Evolutionary conservation across 257 asterid genomes (phyloP).

Genomic region (Scutellaria baicalensis): DNA sequence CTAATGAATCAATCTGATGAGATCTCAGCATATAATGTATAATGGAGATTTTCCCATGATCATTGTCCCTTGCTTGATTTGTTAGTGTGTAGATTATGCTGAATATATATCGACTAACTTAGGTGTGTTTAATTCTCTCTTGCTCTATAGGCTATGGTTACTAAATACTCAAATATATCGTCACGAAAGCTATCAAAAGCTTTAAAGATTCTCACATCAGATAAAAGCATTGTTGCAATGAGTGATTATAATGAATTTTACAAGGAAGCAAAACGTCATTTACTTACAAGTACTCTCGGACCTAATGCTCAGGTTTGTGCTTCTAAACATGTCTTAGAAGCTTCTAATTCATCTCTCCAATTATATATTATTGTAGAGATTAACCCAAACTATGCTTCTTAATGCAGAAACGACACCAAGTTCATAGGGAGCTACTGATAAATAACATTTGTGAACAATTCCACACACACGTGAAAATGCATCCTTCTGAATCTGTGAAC

Average conservation of each 20-base stretch:
- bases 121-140: background rate
- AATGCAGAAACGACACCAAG: constrained; percentile 58
- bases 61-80: no score
- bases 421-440: constrained; percentile 53
- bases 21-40: background rate
- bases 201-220: constrained; percentile 50
- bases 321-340: background rate
- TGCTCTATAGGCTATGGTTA: constrained; percentile 70
- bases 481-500: constrained; percentile 52
- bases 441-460: constrained; percentile 33
- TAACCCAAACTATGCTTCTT: background rate
- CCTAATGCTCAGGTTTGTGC: constrained; percentile 66
- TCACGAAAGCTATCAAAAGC: constrained; percentile 87
- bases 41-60: background rate
- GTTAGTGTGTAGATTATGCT: no score
- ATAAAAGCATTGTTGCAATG: constrained; percentile 66
- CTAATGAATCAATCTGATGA: no score
- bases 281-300: constrained; percentile 65
- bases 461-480: constrained; percentile 25
- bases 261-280: constrained; percentile 40
- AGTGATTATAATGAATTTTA: constrained; percentile 73
- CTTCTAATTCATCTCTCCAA: background rate
- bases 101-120: no score
- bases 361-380: background rate
- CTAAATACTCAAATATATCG: constrained; percentile 68